Conservation (phyloP, 306 rosid species). For the Mimosa pudica region DNA sequence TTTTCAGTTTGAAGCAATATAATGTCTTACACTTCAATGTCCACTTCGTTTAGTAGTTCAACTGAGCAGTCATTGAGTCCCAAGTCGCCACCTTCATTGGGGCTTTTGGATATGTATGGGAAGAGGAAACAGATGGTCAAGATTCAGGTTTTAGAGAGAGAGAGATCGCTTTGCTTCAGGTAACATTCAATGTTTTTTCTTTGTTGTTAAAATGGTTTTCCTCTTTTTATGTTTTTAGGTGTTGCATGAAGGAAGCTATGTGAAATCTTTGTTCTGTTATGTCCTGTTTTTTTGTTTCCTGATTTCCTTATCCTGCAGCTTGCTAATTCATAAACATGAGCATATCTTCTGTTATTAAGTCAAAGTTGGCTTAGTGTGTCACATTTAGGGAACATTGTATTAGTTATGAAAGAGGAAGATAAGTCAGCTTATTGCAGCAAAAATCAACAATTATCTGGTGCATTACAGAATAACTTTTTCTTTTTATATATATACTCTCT, state of each 20-base stretch:
- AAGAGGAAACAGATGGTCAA: constrained; percentile 42
- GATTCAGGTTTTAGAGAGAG: constrained; percentile 51
- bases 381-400: background rate
- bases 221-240: background rate
- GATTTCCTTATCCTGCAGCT: no score
- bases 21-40: constrained; percentile 6
- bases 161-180: constrained; percentile 51
- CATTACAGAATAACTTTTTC: background rate
- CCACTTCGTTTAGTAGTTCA: constrained; percentile 9
- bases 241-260: background rate
- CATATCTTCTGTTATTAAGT: background rate
- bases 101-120: constrained; percentile 43
- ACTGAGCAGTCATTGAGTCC: constrained; percentile 37
- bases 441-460: background rate
- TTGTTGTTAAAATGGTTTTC: background rate
- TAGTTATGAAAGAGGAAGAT: background rate
- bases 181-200: background rate
- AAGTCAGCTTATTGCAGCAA: background rate
- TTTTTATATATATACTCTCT: no score
- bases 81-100: constrained; percentile 41
- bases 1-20: background rate
- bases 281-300: no score
- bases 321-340: no score
- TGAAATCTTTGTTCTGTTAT: background rate
- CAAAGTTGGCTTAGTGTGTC: background rate